phyloP scores from a whole-genome alignment of 176 grass and related monocot species.

The Thalia dealbata region DNA sequence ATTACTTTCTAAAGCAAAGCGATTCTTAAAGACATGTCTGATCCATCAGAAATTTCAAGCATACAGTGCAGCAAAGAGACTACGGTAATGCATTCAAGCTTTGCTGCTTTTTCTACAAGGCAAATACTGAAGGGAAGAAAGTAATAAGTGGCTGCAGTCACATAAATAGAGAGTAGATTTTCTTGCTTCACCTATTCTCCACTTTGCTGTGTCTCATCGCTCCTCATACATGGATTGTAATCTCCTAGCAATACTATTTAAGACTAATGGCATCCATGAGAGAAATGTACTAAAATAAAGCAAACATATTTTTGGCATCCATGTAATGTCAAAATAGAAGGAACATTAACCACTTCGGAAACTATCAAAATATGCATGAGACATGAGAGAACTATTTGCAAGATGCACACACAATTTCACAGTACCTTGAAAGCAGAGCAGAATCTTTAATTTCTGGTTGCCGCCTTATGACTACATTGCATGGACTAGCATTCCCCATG shows the following conservation, averaged over 20 bases:
- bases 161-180: background rate
- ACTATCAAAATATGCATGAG: background rate
- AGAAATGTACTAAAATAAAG: background rate
- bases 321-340: background rate
- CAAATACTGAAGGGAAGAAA: background rate
- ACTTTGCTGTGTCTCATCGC: no score
- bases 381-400: background rate
- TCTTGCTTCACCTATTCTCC: background rate
- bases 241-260: no score
- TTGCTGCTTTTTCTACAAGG: background rate
- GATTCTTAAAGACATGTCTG: background rate
- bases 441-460: constrained; percentile 41
- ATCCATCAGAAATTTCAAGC: background rate
- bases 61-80: background rate
- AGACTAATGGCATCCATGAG: no score
- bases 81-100: background rate
- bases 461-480: constrained; percentile 25
- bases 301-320: background rate
- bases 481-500: constrained; percentile 49
- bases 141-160: background rate
- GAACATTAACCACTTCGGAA: background rate
- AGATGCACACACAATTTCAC: background rate
- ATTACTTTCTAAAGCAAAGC: background rate
- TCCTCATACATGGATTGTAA: no score
- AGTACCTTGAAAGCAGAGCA: constrained; percentile 57